These are phyloP conservation scores for Plantago ovata DNA, from an alignment of 257 asterid species.

Conservation along the genomic window DNA sequence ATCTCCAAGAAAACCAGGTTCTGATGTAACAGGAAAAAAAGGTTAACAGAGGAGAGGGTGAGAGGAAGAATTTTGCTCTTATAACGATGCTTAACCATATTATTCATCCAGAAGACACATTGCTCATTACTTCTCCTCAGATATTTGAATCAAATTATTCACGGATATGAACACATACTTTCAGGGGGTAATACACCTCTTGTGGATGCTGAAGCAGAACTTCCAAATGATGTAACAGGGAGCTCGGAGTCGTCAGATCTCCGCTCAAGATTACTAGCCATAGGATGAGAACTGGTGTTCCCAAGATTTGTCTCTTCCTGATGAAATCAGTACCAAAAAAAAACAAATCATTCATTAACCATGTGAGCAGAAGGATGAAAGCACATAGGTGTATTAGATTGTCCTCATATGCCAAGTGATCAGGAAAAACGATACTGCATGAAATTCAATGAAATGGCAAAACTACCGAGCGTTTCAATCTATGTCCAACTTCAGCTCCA, in stretches of 20 bases:
- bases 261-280: conserved; percentile 37
- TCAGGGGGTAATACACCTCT: conserved; percentile 55
- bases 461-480: conserved; percentile 52
- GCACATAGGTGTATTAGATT: too few species aligned
- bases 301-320: conserved; percentile 66
- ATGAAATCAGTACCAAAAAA: conserved; percentile 14
- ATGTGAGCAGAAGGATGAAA: too few species aligned
- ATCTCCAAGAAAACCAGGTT: conserved; percentile 83
- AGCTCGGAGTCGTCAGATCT: conserved; percentile 60
- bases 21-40: conserved; percentile 29
- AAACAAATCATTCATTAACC: conserved; percentile 11
- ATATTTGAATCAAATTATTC: conserved; percentile 1
- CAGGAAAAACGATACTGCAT: neutral
- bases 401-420: neutral
- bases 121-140: conserved; percentile 11
- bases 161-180: conserved; percentile 42
- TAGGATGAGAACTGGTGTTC: conserved; percentile 39
- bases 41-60: conserved; percentile 9
- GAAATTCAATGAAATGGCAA: conserved; percentile 16
- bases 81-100: neutral
- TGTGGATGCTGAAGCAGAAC: conserved; percentile 42
- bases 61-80: neutral
- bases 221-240: conserved; percentile 39
- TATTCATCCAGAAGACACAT: neutral
- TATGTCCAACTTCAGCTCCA: conserved; percentile 72